These are phyloP conservation scores for Limnanthes douglasii DNA, from an alignment of 345 rosid genomes.

Conservation along the genomic window DNA sequence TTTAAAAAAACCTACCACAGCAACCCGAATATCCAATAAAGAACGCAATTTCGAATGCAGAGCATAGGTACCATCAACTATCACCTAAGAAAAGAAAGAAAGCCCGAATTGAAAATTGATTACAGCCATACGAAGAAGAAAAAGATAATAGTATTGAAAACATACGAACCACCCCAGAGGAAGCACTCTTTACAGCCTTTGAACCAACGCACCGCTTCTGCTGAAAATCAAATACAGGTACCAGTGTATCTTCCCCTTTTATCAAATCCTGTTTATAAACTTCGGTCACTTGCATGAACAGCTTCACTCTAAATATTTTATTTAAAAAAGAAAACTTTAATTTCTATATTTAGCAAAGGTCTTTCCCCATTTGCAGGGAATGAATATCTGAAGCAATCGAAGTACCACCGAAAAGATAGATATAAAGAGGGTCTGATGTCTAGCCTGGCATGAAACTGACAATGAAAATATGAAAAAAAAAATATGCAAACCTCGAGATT, in stretches of 20 bases:
- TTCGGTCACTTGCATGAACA: conserved; percentile 4
- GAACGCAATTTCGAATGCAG: conserved; percentile 89
- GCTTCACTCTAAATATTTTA: conserved; percentile 5
- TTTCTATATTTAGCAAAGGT: no score
- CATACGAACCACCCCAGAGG: conserved; percentile 67
- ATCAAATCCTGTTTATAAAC: conserved; percentile 54
- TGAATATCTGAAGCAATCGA: no score
- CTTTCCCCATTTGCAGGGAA: no score
- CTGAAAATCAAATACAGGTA: conserved; percentile 86
- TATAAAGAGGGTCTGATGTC: neutral
- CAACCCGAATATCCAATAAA: conserved; percentile 95
- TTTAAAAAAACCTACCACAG: conserved; percentile 49
- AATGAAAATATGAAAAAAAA: conserved; percentile 1
- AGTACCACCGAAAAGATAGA: neutral
- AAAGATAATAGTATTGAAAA: conserved; percentile 4
- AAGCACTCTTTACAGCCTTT: conserved; percentile 39
- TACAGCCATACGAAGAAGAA: conserved; percentile 5
- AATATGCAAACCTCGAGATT: conserved; percentile 61
- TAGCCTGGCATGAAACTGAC: neutral
- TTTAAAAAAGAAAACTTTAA: no score
- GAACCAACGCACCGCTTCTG: conserved; percentile 52
- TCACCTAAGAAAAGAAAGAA: conserved; percentile 44
- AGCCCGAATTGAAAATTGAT: conserved; percentile 2
- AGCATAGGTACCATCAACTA: conserved; percentile 98
- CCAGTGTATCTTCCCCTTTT: conserved; percentile 50